Evolutionary conservation across 345 rosid genomes (phyloP), one percentile per base, ranked within the genome.

Genomic region (Brassica juncea): DNA sequence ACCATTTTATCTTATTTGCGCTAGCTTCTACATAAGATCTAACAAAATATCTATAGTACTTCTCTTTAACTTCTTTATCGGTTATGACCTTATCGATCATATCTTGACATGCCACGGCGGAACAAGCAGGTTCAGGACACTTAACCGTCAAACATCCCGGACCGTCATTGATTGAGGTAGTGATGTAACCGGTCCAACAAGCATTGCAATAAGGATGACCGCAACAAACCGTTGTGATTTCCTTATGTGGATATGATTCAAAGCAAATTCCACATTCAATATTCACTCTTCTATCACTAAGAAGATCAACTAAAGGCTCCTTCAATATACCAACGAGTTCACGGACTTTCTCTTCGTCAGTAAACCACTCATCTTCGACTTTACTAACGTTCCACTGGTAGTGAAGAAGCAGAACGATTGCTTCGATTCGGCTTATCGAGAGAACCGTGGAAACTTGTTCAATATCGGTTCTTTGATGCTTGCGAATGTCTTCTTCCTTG

Each of bases 1-100:
- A 95, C 99, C 99, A 93, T 80, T 90, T 93, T 44, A 91, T 86
- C 98, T 90, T 94, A 88, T 88, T 90, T 75, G 82, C 84, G 74
- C 86, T 88, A 74, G 87, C 93, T 82, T 93, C 98, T 23, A 95
- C 58, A 37, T 90, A 95, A 12, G 99, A 95, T 44, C 77, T 81
- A 34, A 81, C 5, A 27, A 81, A 16, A n/a, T 66, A 81, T 11
- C 39, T 76, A 60, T 57, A 7, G 39, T 81, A 81, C 74, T 61
- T 76, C 12, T 71, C 70, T 23, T 71, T 76, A 6, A 47, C 54
- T 66, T 44, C 21, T 9, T 37, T 34, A 6, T 71, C 10, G 52
- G 42, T 2, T 31, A 30, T 25, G 10, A 60, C 25, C 62, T 32
- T 37, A 6, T 71, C 60, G 66, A 81, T 59, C 84, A 81, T 21